Evolutionary conservation across 2,329 filamentous ascomycete genomes (phyloP).

Genomic region (Alternaria sp.): DNA sequence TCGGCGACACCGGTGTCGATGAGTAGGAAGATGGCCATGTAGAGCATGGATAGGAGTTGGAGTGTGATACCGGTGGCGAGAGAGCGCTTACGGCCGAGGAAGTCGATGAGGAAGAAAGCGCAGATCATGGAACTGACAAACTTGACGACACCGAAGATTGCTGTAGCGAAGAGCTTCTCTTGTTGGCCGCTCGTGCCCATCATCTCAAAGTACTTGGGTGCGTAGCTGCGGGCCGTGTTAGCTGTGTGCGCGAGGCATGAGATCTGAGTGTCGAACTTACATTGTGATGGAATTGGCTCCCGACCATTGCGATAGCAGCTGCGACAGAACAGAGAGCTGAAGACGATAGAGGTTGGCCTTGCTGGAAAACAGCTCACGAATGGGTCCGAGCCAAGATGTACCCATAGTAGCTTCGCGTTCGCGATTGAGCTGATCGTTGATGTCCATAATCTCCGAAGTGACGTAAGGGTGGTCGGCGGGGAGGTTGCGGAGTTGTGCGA

Average conservation of each 20-base stretch:
- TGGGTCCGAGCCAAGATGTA: constrained; percentile 66
- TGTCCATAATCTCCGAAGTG: constrained; percentile 65
- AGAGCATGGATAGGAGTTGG: constrained; percentile 60
- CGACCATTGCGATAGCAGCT: constrained; percentile 76
- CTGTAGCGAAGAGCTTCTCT: constrained; percentile 74
- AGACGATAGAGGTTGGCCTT: constrained; percentile 76
- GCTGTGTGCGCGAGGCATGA: no score
- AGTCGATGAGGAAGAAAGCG: constrained; percentile 79
- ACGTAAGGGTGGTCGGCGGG: constrained; percentile 67
- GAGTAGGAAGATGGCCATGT: constrained; percentile 62
- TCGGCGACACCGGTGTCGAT: constrained; percentile 64
- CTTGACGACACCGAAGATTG: constrained; percentile 78
- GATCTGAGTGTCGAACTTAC: neutral
- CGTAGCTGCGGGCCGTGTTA: constrained; percentile 70
- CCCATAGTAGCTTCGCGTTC: constrained; percentile 75
- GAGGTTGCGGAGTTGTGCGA: constrained; percentile 67
- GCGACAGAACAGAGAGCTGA: constrained; percentile 70
- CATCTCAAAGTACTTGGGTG: constrained; percentile 73
- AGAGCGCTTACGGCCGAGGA: constrained; percentile 73
- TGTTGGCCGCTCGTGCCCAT: constrained; percentile 72
- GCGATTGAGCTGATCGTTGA: constrained; percentile 69
- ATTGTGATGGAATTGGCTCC: constrained; percentile 60
- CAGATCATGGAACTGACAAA: constrained; percentile 70
- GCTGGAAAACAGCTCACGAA: constrained; percentile 72
- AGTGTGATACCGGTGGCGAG: constrained; percentile 57